Conservation (phyloP, 2,329 filamentous ascomycete species). For the Gnomoniopsis smithogilvyi region DNA sequence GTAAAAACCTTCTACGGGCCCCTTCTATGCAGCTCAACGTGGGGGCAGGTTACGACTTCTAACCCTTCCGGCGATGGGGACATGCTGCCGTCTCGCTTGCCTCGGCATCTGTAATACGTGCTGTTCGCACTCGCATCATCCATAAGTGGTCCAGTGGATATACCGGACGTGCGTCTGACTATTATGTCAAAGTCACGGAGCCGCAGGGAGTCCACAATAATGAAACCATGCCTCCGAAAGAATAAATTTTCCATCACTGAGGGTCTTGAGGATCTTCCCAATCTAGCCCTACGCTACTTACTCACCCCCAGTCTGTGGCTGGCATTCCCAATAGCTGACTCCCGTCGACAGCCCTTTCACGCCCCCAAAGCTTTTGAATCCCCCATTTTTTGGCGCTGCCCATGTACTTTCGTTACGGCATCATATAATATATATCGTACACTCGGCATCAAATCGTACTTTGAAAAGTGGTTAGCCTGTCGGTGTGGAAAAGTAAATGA, state of each 20-base stretch:
- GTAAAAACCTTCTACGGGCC: slow-evolving; percentile 13
- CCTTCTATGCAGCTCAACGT: slow-evolving; percentile 16
- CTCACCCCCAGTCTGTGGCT: neutral
- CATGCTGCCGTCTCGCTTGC: slow-evolving; percentile 1
- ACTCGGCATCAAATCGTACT: neutral
- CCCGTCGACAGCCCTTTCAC: neutral
- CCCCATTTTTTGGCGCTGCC: neutral
- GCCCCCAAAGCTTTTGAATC: neutral
- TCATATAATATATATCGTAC: neutral
- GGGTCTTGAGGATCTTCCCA: neutral
- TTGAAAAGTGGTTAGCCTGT: neutral
- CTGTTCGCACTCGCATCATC: slow-evolving; percentile 4
- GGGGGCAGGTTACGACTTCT: slow-evolving; percentile 11
- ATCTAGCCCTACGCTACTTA: neutral
- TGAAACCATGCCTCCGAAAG: slow-evolving; percentile 5
- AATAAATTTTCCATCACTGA: neutral
- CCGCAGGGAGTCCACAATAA: neutral
- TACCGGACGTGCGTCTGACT: neutral
- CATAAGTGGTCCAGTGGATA: neutral
- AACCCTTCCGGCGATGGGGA: neutral
- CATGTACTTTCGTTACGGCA: neutral
- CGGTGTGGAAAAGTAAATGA: neutral
- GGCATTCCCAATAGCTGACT: neutral
- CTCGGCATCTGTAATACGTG: slow-evolving; percentile 5
- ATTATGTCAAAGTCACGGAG: neutral